Percentiles rank a stretch among this genome's conserved stretches.
phyloP scores from a whole-genome alignment of 2,329 filamentous ascomycete genomes.

The Corniculantispora saksenae region DNA sequence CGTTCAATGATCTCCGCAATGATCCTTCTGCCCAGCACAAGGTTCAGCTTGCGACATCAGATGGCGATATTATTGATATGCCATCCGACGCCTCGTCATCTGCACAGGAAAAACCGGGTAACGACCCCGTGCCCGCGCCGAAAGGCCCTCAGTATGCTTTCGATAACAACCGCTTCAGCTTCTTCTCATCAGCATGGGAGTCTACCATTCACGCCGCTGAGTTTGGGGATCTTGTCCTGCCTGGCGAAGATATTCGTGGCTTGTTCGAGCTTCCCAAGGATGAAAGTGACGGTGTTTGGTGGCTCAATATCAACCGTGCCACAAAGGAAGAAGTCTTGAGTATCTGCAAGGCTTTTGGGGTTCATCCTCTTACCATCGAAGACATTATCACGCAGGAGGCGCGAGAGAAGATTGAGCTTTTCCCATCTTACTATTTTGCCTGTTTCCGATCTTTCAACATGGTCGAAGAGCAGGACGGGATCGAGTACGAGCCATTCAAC shows the following conservation, averaged over 20 bases:
- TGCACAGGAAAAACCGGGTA: constrained; percentile 49
- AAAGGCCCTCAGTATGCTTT: constrained; percentile 38
- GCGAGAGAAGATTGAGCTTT: constrained; percentile 97
- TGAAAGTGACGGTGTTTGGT: constrained; percentile 85
- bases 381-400: constrained; percentile 95
- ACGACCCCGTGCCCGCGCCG: constrained; percentile 33
- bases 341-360: constrained; percentile 90
- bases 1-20: constrained; percentile 37
- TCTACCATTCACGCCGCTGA: constrained; percentile 90
- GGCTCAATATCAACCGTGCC: constrained; percentile 91
- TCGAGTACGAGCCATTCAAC: constrained; percentile 92
- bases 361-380: constrained; percentile 93
- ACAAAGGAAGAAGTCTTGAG: constrained; percentile 84
- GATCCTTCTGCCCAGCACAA: constrained; percentile 29
- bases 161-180: constrained; percentile 84
- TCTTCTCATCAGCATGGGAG: constrained; percentile 94
- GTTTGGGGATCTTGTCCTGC: constrained; percentile 82
- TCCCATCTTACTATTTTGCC: constrained; percentile 96
- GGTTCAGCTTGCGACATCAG: constrained; percentile 47
- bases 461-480: constrained; percentile 74
- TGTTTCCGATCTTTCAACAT: constrained; percentile 91
- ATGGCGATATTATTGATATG: constrained; percentile 60
- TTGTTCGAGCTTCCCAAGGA: constrained; percentile 72
- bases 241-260: constrained; percentile 85
- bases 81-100: constrained; percentile 47